Evolutionary conservation across 2,329 filamentous ascomycete genomes (phyloP), one percentile per base, ranked within the genome.

Genomic region (Nakataea oryzae): DNA sequence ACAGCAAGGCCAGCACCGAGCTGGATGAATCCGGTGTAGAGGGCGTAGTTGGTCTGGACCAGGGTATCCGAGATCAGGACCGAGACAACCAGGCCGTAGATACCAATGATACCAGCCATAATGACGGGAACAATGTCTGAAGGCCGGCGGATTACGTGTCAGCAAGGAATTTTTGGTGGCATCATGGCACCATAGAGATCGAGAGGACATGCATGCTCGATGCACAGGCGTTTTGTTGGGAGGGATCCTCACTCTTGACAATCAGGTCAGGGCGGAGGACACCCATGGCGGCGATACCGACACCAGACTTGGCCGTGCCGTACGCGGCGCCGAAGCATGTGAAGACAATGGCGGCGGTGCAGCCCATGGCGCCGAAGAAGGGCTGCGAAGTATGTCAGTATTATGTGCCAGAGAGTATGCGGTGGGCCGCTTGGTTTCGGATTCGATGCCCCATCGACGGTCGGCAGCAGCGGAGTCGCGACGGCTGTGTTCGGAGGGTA

Each of bases 21-120:
- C 76, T 93, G 90, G 71, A 93, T 90, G 80, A 93, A 93, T 64
- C 88, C 87, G 62, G 89, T 91, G 79, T 88, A 93, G 65, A 95
- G 83, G 64, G 90, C 67, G 63, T 74, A 82, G 65, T 89, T 78
- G 67, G 85, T 74, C 78, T 93, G 89, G 70, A 81, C 82, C 67
- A 95, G 81, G 70, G 86, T 86, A 75, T 91, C 89, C 73, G 90
- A 92, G 74, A 95, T 91, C 72, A 95, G 79, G 75, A 95, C 90
- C 24, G 90, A 93, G 65, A 93, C 90, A 78, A 95, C 90, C 68
- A 95, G 85, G 72, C 90, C 90, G 81, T 95, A 99, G 78, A 99
- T 97, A 89, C 91, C 95, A 80, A 99, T 97, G 79, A 99, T 99
- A 97, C 95, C 95, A 84, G 95, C 95, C 95, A 99, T 99, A 87